Conservation (phyloP, 2,329 filamentous ascomycete genomes). For the Curvularia sp. region DNA sequence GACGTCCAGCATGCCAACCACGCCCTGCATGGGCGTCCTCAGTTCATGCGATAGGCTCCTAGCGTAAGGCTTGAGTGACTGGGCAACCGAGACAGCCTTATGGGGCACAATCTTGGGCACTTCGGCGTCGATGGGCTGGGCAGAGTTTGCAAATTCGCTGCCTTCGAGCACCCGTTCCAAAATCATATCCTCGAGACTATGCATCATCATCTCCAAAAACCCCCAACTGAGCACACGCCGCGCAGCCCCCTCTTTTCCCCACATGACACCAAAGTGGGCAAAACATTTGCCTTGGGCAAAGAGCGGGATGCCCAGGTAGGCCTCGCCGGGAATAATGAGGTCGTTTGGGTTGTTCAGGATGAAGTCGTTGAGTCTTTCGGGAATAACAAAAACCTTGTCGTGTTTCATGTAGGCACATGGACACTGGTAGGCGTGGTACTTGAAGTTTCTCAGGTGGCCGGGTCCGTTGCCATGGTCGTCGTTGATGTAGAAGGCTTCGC, state of each 20-base stretch:
- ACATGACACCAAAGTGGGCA: constrained; percentile 75
- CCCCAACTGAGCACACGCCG: constrained; percentile 67
- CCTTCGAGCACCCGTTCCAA: constrained; percentile 64
- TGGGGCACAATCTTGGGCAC: constrained; percentile 60
- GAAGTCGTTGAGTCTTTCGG: constrained; percentile 66
- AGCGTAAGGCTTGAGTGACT: constrained; percentile 75
- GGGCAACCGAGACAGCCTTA: constrained; percentile 64
- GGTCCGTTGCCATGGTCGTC: constrained; percentile 60
- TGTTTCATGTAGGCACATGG: constrained; percentile 74
- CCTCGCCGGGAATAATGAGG: constrained; percentile 68
- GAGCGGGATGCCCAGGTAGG: constrained; percentile 71
- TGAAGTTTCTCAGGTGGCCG: constrained; percentile 65
- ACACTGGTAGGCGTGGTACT: constrained; percentile 69
- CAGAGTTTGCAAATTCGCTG: constrained; percentile 51
- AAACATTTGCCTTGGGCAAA: constrained; percentile 71
- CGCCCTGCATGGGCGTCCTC: constrained; percentile 76
- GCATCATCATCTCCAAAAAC: constrained; percentile 71
- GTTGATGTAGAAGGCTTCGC: constrained; percentile 71
- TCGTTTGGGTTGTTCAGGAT: constrained; percentile 67
- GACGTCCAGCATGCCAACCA: constrained; percentile 78
- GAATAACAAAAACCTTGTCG: constrained; percentile 74
- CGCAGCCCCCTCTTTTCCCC: constrained; percentile 68
- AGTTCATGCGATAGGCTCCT: constrained; percentile 75
- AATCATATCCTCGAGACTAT: constrained; percentile 73
- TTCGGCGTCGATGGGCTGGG: constrained; percentile 31